Evolutionary conservation across 1,284 basidiomycete genomes (phyloP), one percentile per base, ranked within the genome.

Genomic region (Ganoderma resinaceum): DNA sequence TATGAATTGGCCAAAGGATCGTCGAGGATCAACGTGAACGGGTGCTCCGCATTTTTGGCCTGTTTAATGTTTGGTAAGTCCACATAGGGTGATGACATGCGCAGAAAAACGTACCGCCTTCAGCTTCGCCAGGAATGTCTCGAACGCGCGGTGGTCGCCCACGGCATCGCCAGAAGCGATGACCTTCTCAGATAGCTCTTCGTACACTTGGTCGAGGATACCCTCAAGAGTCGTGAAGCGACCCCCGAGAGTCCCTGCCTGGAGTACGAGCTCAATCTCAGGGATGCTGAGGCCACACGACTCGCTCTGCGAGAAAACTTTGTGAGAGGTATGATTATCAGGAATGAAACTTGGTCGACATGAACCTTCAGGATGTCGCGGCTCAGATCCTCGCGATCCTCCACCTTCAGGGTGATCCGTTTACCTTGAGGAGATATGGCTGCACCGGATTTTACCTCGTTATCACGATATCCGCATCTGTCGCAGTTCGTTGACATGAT

Each of bases 401-500:
- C 91, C 4, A 99, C 96, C 78, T 93, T 95, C 67, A 99, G 85
- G 0, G 88, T 95, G 68, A 99, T 95, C 69, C 88, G 89, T 79
- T 95, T 96, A 38, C 97, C 97, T 76, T 92, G 85, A 6, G 87
- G 86, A 1, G 95, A 93, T 66, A 99, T 95, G 0, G 96, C 96
- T 1, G 92, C 84, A 31, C 97, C 96, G 8, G 95, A 95, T 81
- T 99, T 99, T 77, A 99, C 94, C 82, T 99, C 97, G 78, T 98
- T 99, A 82, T 99, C 97, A 73, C 95, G 87, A 82, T 99, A 99
- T 1, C 97, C 97, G 80, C 97, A 99, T 66, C 84, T 82, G 66
- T 95, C 95, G 80, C 98, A 99, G 78, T 98, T 98, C 33, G 97
- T 97, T 33, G 97, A 98, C 97, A 99, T 99, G 82, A 99, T 97